phyloP scores from a whole-genome alignment of 306 rosid species.

The Sphenostylis stenocarpa region DNA sequence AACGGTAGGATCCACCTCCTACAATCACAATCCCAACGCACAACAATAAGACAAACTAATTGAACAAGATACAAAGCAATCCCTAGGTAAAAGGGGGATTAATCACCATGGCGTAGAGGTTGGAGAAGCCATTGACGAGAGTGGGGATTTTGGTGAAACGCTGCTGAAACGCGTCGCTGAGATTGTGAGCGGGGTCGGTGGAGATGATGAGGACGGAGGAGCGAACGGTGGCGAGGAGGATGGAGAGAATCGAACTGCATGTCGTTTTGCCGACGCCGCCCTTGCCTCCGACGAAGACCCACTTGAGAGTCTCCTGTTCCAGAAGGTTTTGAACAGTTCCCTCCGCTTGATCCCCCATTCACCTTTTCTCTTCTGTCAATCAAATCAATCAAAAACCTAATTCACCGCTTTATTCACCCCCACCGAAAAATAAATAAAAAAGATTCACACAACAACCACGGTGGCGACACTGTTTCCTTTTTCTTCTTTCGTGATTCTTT shows the following conservation, averaged over 20 bases:
- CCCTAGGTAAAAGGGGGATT: not conserved
- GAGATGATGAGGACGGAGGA: conserved; percentile 90
- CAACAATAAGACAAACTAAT: not conserved
- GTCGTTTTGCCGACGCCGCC: conserved; percentile 98
- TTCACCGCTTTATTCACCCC: not conserved
- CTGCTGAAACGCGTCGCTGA: conserved; percentile 98
- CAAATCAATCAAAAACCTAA: not conserved
- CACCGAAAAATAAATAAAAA: not conserved
- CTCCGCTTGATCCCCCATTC: conserved; percentile 54
- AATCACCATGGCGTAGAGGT: conserved; percentile 88
- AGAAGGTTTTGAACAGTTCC: conserved; percentile 79
- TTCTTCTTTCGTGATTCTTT: not conserved
- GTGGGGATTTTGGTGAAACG: conserved; percentile 88
- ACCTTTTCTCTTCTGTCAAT: not conserved
- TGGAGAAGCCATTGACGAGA: conserved; percentile 85
- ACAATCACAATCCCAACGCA: not conserved
- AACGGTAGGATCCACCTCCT: conserved; percentile 98
- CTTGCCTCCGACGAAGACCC: conserved; percentile 98
- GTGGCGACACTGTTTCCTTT: not conserved
- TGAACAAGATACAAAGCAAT: not conserved
- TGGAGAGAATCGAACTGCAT: conserved; percentile 87
- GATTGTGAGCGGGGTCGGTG: conserved; percentile 99
- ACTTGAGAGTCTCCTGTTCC: conserved; percentile 82
- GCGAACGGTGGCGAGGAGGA: conserved; percentile 78
- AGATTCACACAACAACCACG: not conserved